Conservation (phyloP, 2,329 filamentous ascomycete genomes). For the Diaporthe citrichinensis region DNA sequence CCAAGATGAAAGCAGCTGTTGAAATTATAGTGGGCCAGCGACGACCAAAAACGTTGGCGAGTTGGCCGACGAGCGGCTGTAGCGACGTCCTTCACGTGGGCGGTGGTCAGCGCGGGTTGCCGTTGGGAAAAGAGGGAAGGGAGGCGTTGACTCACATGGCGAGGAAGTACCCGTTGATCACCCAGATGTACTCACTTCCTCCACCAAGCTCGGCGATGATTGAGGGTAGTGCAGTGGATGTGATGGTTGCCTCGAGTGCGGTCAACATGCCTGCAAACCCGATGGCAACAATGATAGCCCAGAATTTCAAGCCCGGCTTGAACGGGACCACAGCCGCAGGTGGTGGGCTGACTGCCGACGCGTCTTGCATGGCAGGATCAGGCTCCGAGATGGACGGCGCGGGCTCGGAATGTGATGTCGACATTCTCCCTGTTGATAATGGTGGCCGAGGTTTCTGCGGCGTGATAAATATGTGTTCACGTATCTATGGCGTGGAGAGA, state of each 20-base stretch:
- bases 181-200: slow-evolving; percentile 46
- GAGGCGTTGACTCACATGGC: slow-evolving; percentile 44
- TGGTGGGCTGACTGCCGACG: neutral
- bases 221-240: slow-evolving; percentile 46
- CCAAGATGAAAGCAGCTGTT: slow-evolving; percentile 63
- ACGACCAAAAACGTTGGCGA: slow-evolving; percentile 61
- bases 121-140: too few relatives aligned
- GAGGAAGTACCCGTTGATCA: slow-evolving; percentile 46
- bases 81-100: slow-evolving; percentile 50
- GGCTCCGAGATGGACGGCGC: too few relatives aligned
- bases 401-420: too few relatives aligned
- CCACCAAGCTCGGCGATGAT: slow-evolving; percentile 45
- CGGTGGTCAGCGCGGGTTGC: neutral
- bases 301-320: neutral
- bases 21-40: slow-evolving; percentile 56
- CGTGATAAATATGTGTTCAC: neutral
- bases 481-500: neutral
- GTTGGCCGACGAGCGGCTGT: slow-evolving; percentile 65
- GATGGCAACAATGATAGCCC: neutral
- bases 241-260: slow-evolving; percentile 47
- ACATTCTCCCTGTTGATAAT: too few relatives aligned
- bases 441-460: neutral
- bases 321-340: neutral
- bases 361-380: neutral
- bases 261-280: slow-evolving; percentile 40